These are phyloP conservation scores for Pterocarpus santalinus DNA, from an alignment of 306 rosid species.

Conservation along the genomic window DNA sequence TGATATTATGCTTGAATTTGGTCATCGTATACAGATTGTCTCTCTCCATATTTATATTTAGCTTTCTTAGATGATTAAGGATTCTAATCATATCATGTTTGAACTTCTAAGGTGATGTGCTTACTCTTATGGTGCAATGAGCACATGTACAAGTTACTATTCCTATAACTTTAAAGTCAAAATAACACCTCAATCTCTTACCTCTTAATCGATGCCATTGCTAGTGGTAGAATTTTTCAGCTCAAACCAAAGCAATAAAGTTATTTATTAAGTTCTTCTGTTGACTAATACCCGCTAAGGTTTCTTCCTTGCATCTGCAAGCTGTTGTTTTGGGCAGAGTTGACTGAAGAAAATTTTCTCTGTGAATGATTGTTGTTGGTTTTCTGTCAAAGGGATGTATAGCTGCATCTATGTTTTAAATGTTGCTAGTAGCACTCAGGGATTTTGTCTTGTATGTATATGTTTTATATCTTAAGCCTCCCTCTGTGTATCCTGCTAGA, in stretches of 20 bases:
- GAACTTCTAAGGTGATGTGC: not conserved
- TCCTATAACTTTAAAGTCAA: not conserved
- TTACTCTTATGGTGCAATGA: not conserved
- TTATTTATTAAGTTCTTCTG: not conserved
- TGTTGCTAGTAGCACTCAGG: not conserved
- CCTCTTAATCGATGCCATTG: conserved; percentile 12
- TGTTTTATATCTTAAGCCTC: not conserved
- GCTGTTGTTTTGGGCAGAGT: conserved; percentile 13
- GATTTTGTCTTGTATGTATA: not conserved
- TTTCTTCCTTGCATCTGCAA: conserved; percentile 12
- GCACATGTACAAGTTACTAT: conserved; percentile 7
- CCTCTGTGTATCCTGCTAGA: not conserved
- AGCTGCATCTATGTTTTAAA: conserved; percentile 2
- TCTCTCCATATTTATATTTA: not conserved
- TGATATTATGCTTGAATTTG: conserved; percentile 11
- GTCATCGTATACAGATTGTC: not conserved
- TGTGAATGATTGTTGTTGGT: conserved; percentile 1
- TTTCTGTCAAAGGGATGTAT: not conserved
- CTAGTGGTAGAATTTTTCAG: conserved; percentile 2
- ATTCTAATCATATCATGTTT: not conserved
- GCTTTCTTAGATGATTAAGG: not conserved
- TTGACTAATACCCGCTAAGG: not conserved
- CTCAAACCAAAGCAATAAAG: not conserved
- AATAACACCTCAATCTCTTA: not conserved
- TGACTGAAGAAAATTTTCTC: too few relatives aligned